Evolutionary conservation across 345 rosid genomes (phyloP), one percentile per base, ranked within the genome.

Genomic region (Arabis alpina): DNA sequence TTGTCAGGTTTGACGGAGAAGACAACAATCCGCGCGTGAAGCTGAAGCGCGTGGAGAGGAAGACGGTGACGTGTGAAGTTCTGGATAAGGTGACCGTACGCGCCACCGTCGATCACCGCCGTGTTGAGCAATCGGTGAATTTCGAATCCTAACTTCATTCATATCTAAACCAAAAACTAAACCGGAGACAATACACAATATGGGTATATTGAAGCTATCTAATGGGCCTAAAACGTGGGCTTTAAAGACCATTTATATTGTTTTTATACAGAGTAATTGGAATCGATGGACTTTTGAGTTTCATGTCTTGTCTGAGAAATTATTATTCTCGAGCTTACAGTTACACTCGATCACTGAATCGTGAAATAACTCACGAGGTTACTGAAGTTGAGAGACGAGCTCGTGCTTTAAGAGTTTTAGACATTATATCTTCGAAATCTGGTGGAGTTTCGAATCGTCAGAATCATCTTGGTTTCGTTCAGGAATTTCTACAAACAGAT

Each of bases 41-140:
- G 90, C 76, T 93, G 97, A 74, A 81, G 83, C 36, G 77, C 88
- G 67, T 87, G 97, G 52, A 75, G 82, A 80, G 83, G 84, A 70
- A 86, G 89, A 28, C 53, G 73, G 34, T 61, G 62, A 45, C 87
- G 80, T 59, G 86, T 72, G 59, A 82, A 88, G 59, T 80, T 76
- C 61, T 87, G 88, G 71, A 93, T 75, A 66, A 86, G 86, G 51
- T 82, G 86, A 14, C 91, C 92, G 37, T 65, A 93, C 12, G 81
- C 80, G 55, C 79, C 87, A 77, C 72, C 84, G 77, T 90, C 89
- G 59, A 86, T 42, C 28, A 15, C 74, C 64, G 73, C 60, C 32
- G 68, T 42, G 54, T 10, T 54, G 53, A 53, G 34, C 39, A 81
- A 77, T 58, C 78, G 78, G 14, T 77, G 78, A 23, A 80, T 64